phyloP scores from a whole-genome alignment of 2,329 filamentous ascomycete species.

The Amauroascus verrucosus region DNA sequence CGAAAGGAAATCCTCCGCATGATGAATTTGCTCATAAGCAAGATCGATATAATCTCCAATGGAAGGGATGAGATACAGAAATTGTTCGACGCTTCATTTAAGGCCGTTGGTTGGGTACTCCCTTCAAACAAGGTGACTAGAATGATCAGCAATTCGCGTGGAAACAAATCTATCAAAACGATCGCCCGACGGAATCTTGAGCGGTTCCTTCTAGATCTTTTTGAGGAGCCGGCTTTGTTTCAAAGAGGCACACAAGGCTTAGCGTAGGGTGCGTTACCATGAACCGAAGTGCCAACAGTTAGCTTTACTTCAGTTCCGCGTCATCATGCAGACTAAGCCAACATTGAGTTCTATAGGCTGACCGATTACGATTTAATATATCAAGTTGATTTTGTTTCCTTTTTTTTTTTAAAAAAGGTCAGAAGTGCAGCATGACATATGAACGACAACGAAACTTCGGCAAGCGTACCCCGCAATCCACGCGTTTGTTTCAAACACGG shows the following conservation, averaged over 20 bases:
- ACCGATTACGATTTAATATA: too few relatives aligned
- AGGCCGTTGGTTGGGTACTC: too few relatives aligned
- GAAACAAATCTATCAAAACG: not conserved
- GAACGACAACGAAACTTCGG: too few relatives aligned
- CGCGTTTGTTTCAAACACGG: not conserved
- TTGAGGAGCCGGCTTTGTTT: not conserved
- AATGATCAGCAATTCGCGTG: not conserved
- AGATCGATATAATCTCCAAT: not conserved
- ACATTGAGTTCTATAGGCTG: too few relatives aligned
- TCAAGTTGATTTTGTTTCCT: too few relatives aligned
- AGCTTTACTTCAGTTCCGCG: not conserved
- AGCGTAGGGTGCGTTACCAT: not conserved
- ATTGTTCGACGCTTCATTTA: too few relatives aligned
- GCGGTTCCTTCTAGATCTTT: not conserved
- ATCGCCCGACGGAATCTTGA: not conserved
- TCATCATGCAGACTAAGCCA: too few relatives aligned
- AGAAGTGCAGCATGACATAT: too few relatives aligned
- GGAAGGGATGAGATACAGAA: too few relatives aligned
- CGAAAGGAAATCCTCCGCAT: not conserved
- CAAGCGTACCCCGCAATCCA: constrained; percentile 1
- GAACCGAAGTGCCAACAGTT: not conserved
- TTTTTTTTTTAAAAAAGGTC: too few relatives aligned
- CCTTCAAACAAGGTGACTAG: too few relatives aligned
- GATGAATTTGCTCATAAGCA: not conserved
- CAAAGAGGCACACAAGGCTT: constrained; percentile 5